phyloP scores from a whole-genome alignment of 768 basidiomycete genomes.

The Calvatia gigantea region DNA sequence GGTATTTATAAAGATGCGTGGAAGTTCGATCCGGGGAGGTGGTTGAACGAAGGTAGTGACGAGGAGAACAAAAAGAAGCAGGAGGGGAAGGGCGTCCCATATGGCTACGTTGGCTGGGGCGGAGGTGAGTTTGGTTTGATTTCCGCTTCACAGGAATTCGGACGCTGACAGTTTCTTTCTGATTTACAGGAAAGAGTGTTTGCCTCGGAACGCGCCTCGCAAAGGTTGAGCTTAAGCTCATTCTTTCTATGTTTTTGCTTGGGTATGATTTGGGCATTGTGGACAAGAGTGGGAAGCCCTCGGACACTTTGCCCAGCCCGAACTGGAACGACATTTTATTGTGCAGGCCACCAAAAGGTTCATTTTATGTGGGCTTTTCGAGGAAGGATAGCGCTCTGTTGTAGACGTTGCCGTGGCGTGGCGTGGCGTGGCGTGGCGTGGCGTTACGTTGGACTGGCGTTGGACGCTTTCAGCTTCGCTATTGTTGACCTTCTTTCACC shows the following conservation, averaged over 20 bases:
- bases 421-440: too few species aligned
- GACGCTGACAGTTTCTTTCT: conserved; percentile 12
- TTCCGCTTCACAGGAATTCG: neutral
- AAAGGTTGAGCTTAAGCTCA: conserved; percentile 68
- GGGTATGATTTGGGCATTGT: conserved; percentile 60
- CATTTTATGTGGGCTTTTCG: conserved; percentile 53
- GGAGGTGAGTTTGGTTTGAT: conserved; percentile 50
- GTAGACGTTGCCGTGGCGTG: too few species aligned
- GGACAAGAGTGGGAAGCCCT: conserved; percentile 45
- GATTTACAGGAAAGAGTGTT: conserved; percentile 53
- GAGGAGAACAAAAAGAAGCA: conserved; percentile 29
- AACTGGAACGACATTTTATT: conserved; percentile 79
- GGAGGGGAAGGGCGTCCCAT: conserved; percentile 31
- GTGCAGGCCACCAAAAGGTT: conserved; percentile 56
- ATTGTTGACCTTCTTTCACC: neutral
- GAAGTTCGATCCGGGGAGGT: conserved; percentile 66
- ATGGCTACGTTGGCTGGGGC: conserved; percentile 75
- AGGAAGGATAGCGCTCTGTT: conserved; percentile 29
- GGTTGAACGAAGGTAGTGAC: conserved; percentile 1
- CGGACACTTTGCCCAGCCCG: conserved; percentile 48
- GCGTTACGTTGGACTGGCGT: neutral
- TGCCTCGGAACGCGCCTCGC: conserved; percentile 77
- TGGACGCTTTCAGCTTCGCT: neutral
- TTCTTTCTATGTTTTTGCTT: conserved; percentile 64
- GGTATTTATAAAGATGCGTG: conserved; percentile 73